Evolutionary conservation across 1,139 yeast genomes (phyloP).

Genomic region (Waltiozyma solani): DNA sequence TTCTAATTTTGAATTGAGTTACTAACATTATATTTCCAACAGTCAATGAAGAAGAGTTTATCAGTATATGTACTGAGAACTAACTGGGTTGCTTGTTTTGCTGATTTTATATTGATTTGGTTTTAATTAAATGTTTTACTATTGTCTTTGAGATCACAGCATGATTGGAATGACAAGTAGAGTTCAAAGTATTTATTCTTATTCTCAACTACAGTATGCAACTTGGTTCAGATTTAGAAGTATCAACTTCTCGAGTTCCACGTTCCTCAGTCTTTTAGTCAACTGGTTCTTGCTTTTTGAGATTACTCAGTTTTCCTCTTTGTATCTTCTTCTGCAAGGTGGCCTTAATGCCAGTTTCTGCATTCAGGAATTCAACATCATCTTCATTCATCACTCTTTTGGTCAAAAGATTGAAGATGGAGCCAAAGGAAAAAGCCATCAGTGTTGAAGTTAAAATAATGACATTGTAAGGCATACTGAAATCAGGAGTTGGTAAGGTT

Average conservation of each 20-base stretch:
- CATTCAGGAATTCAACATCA: slow-evolving; percentile 28
- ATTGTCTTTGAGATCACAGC: too few relatives aligned
- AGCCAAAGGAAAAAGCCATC: slow-evolving; percentile 87
- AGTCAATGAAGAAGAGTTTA: slow-evolving; percentile 83
- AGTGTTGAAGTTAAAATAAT: slow-evolving; percentile 90
- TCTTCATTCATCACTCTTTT: slow-evolving; percentile 72
- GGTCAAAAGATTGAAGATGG: slow-evolving; percentile 67
- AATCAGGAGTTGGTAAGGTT: slow-evolving; percentile 93
- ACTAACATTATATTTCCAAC: not conserved
- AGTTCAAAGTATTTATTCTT: too few relatives aligned
- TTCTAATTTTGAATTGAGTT: slow-evolving; percentile 8
- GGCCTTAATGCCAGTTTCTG: slow-evolving; percentile 9
- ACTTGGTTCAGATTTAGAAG: too few relatives aligned
- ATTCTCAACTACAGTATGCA: too few relatives aligned
- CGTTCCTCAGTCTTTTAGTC: too few relatives aligned
- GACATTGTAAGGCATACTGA: slow-evolving; percentile 98
- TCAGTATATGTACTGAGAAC: slow-evolving; percentile 74
- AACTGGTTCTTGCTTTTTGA: too few relatives aligned
- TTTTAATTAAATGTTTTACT: too few relatives aligned
- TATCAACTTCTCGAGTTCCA: too few relatives aligned
- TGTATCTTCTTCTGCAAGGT: slow-evolving; percentile 2
- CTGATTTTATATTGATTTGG: too few relatives aligned
- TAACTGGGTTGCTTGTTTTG: not conserved
- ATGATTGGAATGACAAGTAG: too few relatives aligned
- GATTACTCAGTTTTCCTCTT: too few relatives aligned